A percentile compares a stretch with the other conserved stretches of the same genome.
Evolutionary conservation across 1,284 basidiomycete species (phyloP).

Genomic region (Cutaneotrichosporon sp.): DNA sequence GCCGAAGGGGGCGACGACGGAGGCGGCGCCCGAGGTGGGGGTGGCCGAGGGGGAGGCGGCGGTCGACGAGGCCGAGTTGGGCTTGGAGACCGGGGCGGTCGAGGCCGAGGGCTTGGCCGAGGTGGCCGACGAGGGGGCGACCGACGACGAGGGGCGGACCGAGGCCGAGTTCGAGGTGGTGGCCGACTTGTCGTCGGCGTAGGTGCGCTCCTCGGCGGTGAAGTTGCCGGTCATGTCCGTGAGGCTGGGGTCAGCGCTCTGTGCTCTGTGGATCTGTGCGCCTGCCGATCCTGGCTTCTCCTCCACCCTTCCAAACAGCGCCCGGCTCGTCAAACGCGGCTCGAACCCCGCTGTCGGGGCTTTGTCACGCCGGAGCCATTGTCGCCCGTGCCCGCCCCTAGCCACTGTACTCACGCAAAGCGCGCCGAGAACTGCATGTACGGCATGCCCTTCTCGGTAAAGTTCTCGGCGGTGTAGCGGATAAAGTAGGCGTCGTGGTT

Average conservation of each 20-base stretch:
- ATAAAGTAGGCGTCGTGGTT: slow-evolving; percentile 56
- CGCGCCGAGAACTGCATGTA: slow-evolving; percentile 77
- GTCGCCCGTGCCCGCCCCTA: no score
- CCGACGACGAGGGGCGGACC: slow-evolving; percentile 2
- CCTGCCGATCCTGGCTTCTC: no score
- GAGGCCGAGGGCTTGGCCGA: background rate
- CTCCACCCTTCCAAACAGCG: background rate
- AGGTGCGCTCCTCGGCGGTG: slow-evolving; percentile 35
- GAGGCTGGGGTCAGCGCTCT: slow-evolving; percentile 34
- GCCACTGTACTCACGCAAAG: slow-evolving; percentile 56
- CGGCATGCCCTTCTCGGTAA: slow-evolving; percentile 58
- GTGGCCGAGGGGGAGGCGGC: slow-evolving; percentile 12
- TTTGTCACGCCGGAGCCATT: no score
- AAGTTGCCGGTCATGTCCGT: slow-evolving; percentile 50
- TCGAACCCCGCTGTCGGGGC: background rate
- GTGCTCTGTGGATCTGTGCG: background rate
- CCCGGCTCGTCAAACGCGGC: background rate
- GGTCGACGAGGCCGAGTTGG: slow-evolving; percentile 12
- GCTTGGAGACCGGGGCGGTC: background rate
- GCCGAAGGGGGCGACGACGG: slow-evolving; percentile 23
- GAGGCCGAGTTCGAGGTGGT: slow-evolving; percentile 15
- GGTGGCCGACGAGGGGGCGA: slow-evolving; percentile 13
- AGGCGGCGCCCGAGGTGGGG: slow-evolving; percentile 18
- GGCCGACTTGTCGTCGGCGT: slow-evolving; percentile 23
- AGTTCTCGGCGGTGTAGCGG: slow-evolving; percentile 65